Evolutionary conservation across 2,329 filamentous ascomycete genomes (phyloP), one percentile per base, ranked within the genome.

Genomic region (Apiospora pterosperma): DNA sequence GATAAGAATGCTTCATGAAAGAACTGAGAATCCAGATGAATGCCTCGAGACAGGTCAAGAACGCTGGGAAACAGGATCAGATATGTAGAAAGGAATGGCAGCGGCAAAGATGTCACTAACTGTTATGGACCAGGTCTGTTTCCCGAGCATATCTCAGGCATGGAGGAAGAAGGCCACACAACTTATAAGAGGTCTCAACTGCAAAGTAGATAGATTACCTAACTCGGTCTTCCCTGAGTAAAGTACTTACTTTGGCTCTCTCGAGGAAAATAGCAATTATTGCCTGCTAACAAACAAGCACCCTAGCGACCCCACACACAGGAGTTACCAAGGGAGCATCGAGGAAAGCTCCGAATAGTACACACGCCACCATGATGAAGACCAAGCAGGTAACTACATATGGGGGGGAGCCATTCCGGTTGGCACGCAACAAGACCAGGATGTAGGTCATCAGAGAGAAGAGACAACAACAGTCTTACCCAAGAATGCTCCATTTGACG

Each of bases 51-150:
- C 65, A 64, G 44, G 68, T 65, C 67, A 75, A 75, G 74, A 76
- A 76, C 74, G 74, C 70, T 73, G 71, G 73, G 73, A 64, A 67
- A 70, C 68, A 72, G 71, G 72, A 66, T 71, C 68, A 74, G 73
- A 75, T 75, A 76, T 76, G 71, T 74, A 69, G 69, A 72, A 75
- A 76, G 74, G 74, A 76, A 76, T 76, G 74, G 71, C 73, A 73
- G 70, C 66, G 73, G 73, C 73, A 72, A 70, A 72, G 69, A 71
- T 71, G 70, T 72, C 71, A 72, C 70, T 66, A 69, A 71, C 67
- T 71, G 67, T 66, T 71, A 69, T 65, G 63, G 63, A 63, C 63
- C 63, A 64, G 67, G 66, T 72, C 64, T 67, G 69, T 65, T 67
- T 64, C 63, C 66, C 66, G 66, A 58, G 62, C 69, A 64, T 69